Evolutionary conservation across 306 rosid genomes (phyloP).

Genomic region (Vigna mungo): DNA sequence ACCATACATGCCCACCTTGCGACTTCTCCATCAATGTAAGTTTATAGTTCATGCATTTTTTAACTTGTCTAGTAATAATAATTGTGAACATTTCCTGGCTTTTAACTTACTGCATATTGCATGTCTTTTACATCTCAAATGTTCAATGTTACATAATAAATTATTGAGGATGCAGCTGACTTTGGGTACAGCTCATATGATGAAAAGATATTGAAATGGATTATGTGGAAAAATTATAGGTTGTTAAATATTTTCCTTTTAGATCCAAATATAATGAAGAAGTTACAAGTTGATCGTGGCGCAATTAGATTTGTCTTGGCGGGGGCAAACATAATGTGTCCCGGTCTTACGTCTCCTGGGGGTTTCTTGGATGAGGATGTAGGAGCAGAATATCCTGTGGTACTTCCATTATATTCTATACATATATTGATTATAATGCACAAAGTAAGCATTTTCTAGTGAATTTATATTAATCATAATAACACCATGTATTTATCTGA

Average conservation of each 20-base stretch:
- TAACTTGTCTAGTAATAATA: constrained; percentile 8
- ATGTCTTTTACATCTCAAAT: background rate
- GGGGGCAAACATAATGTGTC: constrained; percentile 99
- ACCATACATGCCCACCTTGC: constrained; percentile 96
- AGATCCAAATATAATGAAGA: constrained; percentile 96
- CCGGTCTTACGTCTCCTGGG: constrained; percentile 97
- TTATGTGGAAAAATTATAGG: constrained; percentile 28
- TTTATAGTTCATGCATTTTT: constrained; percentile 37
- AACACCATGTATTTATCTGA: constrained; percentile 42
- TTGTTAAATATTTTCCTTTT: background rate
- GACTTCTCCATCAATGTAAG: constrained; percentile 97
- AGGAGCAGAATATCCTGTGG: constrained; percentile 93
- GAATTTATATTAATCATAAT: constrained; percentile 38
- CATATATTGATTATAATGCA: constrained; percentile 16
- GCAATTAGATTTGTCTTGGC: constrained; percentile 93
- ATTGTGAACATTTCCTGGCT: background rate
- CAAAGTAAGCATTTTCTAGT: constrained; percentile 19
- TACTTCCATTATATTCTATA: constrained; percentile 43
- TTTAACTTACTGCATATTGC: constrained; percentile 4
- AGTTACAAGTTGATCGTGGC: constrained; percentile 93
- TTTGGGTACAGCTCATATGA: constrained; percentile 17
- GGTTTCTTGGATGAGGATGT: constrained; percentile 90
- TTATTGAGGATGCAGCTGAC: constrained; percentile 9
- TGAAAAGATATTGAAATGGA: constrained; percentile 7
- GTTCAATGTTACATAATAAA: background rate